Evolutionary conservation across 345 rosid genomes (phyloP).

Genomic region (Ceriops tagal): DNA sequence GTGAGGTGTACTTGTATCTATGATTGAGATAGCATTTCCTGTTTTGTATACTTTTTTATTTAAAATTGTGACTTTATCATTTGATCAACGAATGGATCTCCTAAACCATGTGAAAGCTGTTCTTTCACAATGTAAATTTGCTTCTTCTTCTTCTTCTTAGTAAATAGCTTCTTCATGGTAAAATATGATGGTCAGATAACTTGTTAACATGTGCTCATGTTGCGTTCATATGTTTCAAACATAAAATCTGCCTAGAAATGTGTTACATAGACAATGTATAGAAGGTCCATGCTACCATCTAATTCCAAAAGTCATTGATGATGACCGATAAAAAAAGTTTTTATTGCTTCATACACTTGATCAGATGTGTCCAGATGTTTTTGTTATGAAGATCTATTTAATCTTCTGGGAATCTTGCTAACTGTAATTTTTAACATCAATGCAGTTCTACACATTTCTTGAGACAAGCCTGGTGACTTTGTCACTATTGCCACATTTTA

Average conservation of each 20-base stretch:
- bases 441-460: constrained; percentile 95
- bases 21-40: neutral
- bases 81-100: neutral
- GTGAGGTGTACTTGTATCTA: neutral
- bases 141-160: neutral
- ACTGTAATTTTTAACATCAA: constrained; percentile 11
- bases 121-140: neutral
- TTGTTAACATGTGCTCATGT: too few relatives aligned
- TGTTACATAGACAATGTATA: too few relatives aligned
- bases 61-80: neutral
- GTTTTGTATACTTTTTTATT: neutral
- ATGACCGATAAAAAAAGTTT: too few relatives aligned
- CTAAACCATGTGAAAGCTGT: neutral
- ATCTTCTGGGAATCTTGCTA: neutral
- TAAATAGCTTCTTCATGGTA: too few relatives aligned
- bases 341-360: too few relatives aligned
- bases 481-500: constrained; percentile 78
- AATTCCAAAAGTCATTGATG: too few relatives aligned
- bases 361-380: too few relatives aligned
- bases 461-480: constrained; percentile 88
- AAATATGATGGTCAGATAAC: too few relatives aligned
- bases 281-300: too few relatives aligned
- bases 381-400: neutral
- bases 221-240: too few relatives aligned
- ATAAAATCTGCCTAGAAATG: too few relatives aligned